Evolutionary conservation across 2,329 filamentous ascomycete species (phyloP).

Genomic region (Penicillium fuscoglaucum): DNA sequence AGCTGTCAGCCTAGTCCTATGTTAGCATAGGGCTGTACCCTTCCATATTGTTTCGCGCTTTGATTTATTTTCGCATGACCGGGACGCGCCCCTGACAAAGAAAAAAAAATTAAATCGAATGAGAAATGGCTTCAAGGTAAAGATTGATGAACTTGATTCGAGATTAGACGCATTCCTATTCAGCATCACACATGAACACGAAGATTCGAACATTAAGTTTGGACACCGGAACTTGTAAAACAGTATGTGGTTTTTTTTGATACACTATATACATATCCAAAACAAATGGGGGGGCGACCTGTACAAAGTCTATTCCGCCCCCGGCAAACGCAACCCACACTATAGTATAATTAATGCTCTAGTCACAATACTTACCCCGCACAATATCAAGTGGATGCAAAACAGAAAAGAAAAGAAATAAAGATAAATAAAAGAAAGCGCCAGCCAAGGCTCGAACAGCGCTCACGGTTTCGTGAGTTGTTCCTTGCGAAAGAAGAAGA

Average conservation of each 20-base stretch:
- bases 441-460: background rate
- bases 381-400: background rate
- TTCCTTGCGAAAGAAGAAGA: conserved; percentile 48
- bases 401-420: background rate
- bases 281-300: background rate
- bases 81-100: background rate
- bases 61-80: background rate
- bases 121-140: background rate
- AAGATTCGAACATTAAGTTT: background rate
- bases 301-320: background rate
- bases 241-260: background rate
- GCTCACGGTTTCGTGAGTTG: conserved; percentile 44
- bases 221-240: background rate
- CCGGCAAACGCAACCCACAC: background rate
- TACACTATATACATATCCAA: conserved; percentile 9
- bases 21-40: background rate
- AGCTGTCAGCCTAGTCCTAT: background rate
- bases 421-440: background rate
- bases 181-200: background rate
- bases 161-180: background rate
- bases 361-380: background rate
- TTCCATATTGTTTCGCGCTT: background rate
- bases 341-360: conserved; percentile 1
- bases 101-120: background rate
- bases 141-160: background rate